These are phyloP conservation scores for Breviolum minutum DNA, from an alignment of 73 alveolate species.

Conservation along the genomic window DNA sequence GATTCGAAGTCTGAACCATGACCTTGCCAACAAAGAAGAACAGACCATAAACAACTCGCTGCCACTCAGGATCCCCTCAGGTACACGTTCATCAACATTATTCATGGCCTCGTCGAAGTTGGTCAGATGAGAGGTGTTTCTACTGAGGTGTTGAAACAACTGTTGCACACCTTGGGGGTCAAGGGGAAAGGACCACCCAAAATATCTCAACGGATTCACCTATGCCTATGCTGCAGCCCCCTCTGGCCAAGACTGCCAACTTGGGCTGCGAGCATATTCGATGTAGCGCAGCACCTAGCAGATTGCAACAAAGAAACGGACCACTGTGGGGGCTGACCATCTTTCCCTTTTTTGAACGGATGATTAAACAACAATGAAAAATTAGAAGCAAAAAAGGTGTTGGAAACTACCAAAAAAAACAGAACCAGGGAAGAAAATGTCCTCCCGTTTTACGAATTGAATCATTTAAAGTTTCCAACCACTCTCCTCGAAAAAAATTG, in stretches of 20 bases:
- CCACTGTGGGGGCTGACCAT: too few relatives aligned
- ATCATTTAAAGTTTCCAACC: background rate
- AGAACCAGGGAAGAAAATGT: too few relatives aligned
- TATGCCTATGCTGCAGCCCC: background rate
- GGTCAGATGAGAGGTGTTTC: background rate
- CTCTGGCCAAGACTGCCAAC: too few relatives aligned
- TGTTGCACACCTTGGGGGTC: too few relatives aligned
- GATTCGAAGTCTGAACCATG: too few relatives aligned
- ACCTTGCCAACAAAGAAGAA: too few relatives aligned
- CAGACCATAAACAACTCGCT: too few relatives aligned
- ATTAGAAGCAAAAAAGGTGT: background rate
- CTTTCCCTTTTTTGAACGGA: too few relatives aligned
- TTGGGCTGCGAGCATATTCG: conserved; percentile 13
- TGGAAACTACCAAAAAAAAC: background rate
- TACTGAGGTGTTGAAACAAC: background rate
- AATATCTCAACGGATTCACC: background rate
- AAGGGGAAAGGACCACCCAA: too few relatives aligned
- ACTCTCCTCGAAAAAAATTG: too few relatives aligned
- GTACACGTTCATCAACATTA: conserved; percentile 54
- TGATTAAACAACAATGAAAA: background rate
- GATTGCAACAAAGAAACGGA: background rate
- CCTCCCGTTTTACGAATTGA: too few relatives aligned
- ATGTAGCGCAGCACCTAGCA: conserved; percentile 47
- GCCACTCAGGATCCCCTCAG: conserved; percentile 44
- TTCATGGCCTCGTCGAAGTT: background rate